These are phyloP conservation scores for Phylloboletellus chloephorus DNA, from an alignment of 1,284 basidiomycete genomes.

Conservation along the genomic window DNA sequence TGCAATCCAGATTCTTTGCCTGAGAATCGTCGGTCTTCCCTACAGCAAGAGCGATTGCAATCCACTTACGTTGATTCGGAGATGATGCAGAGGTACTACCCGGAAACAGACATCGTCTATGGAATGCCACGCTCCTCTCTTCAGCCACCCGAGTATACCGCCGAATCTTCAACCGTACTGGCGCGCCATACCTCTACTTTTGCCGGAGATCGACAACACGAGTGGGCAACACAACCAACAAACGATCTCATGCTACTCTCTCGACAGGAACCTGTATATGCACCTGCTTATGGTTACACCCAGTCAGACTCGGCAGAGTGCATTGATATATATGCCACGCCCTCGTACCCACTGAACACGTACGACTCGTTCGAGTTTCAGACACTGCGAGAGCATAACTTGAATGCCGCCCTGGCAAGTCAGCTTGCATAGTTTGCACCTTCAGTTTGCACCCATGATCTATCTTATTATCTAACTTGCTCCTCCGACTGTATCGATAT, in stretches of 20 bases:
- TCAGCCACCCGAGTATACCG: slow-evolving; percentile 20
- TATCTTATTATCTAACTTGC: slow-evolving; percentile 25
- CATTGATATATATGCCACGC: slow-evolving; percentile 15
- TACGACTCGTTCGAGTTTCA: slow-evolving; percentile 33
- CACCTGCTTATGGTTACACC: slow-evolving; percentile 18
- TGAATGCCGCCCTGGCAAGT: slow-evolving; percentile 11
- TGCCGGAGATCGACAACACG: slow-evolving; percentile 10
- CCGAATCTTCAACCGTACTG: slow-evolving; percentile 12
- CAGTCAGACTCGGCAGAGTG: slow-evolving; percentile 20
- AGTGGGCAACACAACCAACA: slow-evolving; percentile 15
- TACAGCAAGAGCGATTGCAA: slow-evolving; percentile 25
- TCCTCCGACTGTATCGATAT: slow-evolving; percentile 26
- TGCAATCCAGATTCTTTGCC: slow-evolving; percentile 15
- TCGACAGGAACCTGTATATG: slow-evolving; percentile 17
- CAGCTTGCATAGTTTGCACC: slow-evolving; percentile 20
- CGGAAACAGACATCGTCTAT: slow-evolving; percentile 18
- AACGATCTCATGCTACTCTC: slow-evolving; percentile 19
- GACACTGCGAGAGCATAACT: slow-evolving; percentile 27
- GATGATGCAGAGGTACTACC: slow-evolving; percentile 22
- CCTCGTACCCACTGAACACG: slow-evolving; percentile 19
- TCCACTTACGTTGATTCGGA: slow-evolving; percentile 24
- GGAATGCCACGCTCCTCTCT: slow-evolving; percentile 13
- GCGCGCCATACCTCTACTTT: slow-evolving; percentile 16
- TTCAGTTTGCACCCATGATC: neutral
- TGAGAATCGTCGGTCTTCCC: slow-evolving; percentile 14